phyloP scores from a whole-genome alignment of 441 rosid genomes.

The Theobroma grandiflorum region DNA sequence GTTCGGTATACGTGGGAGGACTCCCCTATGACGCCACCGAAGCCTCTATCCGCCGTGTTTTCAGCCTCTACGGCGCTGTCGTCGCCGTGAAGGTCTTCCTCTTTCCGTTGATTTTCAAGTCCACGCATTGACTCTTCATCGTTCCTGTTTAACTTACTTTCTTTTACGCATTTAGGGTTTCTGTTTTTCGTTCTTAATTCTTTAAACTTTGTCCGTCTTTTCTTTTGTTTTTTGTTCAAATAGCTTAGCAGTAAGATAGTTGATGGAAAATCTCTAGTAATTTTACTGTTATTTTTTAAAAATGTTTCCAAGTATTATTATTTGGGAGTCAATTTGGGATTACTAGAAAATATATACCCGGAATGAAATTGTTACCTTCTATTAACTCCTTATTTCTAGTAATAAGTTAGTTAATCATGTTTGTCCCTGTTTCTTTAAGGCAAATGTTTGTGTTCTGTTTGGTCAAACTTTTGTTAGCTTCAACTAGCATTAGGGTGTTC shows the following conservation, averaged over 20 bases:
- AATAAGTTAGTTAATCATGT: background rate
- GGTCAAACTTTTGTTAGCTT: slow-evolving; percentile 15
- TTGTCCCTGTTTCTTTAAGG: background rate
- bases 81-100: slow-evolving; percentile 73
- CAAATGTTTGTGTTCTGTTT: slow-evolving; percentile 8
- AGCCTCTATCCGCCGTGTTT: slow-evolving; percentile 63
- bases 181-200: background rate
- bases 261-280: background rate
- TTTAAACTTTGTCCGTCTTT: background rate
- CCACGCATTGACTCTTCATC: background rate
- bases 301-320: background rate
- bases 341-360: background rate
- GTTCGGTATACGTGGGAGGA: slow-evolving; percentile 90
- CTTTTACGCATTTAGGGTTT: slow-evolving; percentile 17
- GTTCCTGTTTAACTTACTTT: background rate
- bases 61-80: slow-evolving; percentile 69
- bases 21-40: slow-evolving; percentile 78
- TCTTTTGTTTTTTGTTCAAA: background rate
- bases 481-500: background rate
- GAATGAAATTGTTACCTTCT: background rate
- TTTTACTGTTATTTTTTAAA: background rate
- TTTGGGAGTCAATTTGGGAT: background rate
- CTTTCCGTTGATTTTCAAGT: background rate
- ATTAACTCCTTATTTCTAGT: background rate
- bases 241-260: background rate